Evolutionary conservation across 129 eudicot genomes (phyloP).

Genomic region (Helichrysum umbraculigerum): DNA sequence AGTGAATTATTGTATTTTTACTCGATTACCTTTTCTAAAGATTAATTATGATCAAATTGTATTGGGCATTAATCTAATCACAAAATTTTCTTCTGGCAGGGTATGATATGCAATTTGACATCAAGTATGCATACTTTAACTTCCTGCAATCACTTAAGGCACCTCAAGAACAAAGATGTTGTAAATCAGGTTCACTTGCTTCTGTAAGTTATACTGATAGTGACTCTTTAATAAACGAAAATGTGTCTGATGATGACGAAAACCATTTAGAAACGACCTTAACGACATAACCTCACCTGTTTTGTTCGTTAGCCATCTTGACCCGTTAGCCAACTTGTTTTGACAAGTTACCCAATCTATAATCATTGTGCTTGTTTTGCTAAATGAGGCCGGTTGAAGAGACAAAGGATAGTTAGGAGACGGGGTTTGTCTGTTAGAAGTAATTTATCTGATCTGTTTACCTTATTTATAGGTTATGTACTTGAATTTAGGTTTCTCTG

Average conservation of each 20-base stretch:
- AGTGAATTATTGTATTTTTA: slow-evolving; percentile 73
- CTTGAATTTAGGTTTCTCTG: neutral
- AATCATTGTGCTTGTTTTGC: neutral
- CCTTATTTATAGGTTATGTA: neutral
- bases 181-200: slow-evolving; percentile 7
- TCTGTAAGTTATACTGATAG: neutral
- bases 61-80: neutral
- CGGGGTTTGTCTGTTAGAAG: neutral
- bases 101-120: slow-evolving; percentile 97
- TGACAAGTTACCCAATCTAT: too few relatives aligned
- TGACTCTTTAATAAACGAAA: slow-evolving; percentile 12
- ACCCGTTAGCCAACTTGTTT: neutral
- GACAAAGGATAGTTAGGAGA: neutral
- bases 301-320: neutral
- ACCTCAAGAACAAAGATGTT: slow-evolving; percentile 16
- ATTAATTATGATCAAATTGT: neutral
- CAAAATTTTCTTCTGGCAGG: slow-evolving; percentile 50
- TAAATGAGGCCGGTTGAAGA: neutral
- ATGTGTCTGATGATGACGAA: slow-evolving; percentile 22
- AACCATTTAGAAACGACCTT: slow-evolving; percentile 7
- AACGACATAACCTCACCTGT: neutral
- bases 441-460: neutral
- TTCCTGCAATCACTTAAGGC: slow-evolving; percentile 66
- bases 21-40: neutral
- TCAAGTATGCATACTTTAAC: slow-evolving; percentile 94